Conservation (phyloP, 768 basidiomycete species). For the Lenzites betulinus region DNA sequence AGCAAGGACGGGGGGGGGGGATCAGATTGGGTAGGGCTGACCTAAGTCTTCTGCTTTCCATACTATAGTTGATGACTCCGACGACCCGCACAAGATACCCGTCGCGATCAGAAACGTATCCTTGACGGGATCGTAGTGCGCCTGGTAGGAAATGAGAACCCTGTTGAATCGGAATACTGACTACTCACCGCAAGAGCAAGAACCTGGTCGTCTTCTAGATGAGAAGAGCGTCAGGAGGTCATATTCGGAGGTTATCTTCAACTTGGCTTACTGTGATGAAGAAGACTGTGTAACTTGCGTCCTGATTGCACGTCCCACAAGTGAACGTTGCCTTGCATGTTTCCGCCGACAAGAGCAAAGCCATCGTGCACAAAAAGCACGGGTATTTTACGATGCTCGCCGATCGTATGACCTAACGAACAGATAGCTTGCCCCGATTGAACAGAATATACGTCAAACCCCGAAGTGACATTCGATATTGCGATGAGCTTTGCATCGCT, state of each 20-base stretch:
- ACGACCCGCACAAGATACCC: neutral
- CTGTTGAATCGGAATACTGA: too few relatives aligned
- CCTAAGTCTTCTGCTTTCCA: slow-evolving; percentile 4
- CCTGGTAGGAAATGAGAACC: neutral
- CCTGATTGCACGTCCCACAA: slow-evolving; percentile 5
- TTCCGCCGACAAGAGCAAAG: slow-evolving; percentile 2
- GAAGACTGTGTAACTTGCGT: slow-evolving; percentile 1
- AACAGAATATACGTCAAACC: slow-evolving; percentile 10
- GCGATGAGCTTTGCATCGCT: neutral
- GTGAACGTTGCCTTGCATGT: slow-evolving; percentile 1
- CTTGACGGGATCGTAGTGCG: neutral
- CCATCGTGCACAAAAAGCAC: slow-evolving; percentile 4
- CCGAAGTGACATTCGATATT: slow-evolving; percentile 6
- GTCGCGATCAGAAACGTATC: slow-evolving; percentile 9
- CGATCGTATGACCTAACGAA: neutral
- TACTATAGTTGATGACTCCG: neutral
- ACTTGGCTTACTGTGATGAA: neutral
- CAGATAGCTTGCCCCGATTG: neutral
- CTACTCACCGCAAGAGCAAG: neutral
- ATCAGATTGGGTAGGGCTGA: too few relatives aligned
- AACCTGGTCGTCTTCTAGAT: neutral
- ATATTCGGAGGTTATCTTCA: too few relatives aligned
- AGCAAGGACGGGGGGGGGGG: too few relatives aligned
- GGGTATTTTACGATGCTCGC: neutral
- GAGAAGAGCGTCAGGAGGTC: too few relatives aligned